Evolutionary conservation across 2,329 filamentous ascomycete genomes (phyloP), one percentile per base, ranked within the genome.

Genomic region (Penicillium sp.): DNA sequence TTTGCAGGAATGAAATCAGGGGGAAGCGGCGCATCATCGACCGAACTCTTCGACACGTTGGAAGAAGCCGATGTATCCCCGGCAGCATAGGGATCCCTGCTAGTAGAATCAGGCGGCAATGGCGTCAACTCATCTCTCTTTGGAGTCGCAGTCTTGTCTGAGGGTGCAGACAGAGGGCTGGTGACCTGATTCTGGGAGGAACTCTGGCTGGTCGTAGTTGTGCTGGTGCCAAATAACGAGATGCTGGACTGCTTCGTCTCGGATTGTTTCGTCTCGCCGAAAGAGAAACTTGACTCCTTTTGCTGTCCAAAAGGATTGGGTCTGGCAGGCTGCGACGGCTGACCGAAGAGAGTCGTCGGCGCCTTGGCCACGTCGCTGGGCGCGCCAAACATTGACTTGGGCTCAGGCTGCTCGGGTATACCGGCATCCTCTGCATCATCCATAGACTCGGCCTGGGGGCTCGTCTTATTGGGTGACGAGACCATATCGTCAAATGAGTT

Each of bases 1-100:
- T 44, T 47, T 9, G 13, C 5, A 11, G 32, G 9, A 11, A 49
- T 49, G 36, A 58, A 57, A 37, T 61, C 58, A 4, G 64, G 62
- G 6, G 68, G 67, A 9, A 69, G 53, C 3, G 69, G 68, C 4
- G 67, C 67, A 40, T 73, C 71, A 8, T 73, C 70, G 35, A 60
- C 47, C 5, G 70, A 71, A 32, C 56, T 63, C 42, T 68, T 69
- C 4, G 70, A 73, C 4, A 68, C 65, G 44, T 68, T 66, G 3
- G 70, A 73, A 7, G 72, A 74, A 7, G 67, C 70, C 3, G 73
- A 74, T n/a, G 73, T 75, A 48, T 76, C 74, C 4, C 72, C 73
- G 22, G 73, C 66, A 7, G 68, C 68, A 56, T 75, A 76, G 10
- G 55, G 64, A 29, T 64, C 65, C 56, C 69, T 74, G 49, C 70